Conservation (phyloP, 1,139 yeast species). For the Diutina catenulata region DNA sequence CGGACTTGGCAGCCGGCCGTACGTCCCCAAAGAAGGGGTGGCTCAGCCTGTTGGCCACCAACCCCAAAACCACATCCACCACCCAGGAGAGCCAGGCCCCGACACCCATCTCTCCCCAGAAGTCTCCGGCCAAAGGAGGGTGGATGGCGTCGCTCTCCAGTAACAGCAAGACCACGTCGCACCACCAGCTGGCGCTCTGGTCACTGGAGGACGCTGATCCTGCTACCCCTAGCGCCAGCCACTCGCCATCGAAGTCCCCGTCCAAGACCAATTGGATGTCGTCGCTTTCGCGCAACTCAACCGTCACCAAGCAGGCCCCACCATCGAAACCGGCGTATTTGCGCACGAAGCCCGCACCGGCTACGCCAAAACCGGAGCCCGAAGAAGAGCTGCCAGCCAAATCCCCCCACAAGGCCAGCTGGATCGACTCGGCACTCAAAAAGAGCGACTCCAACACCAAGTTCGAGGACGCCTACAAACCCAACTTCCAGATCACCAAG, state of each 20-base stretch:
- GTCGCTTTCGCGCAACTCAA: not conserved
- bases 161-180: not conserved
- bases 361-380: not conserved
- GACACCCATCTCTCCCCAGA: too few species aligned
- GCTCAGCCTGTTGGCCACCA: too few species aligned
- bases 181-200: too few species aligned
- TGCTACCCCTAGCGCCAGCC: too few species aligned
- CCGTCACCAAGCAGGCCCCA: not conserved
- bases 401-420: slow-evolving; percentile 1
- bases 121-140: too few species aligned
- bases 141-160: slow-evolving; percentile 1
- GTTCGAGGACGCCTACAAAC: not conserved
- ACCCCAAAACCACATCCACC: too few species aligned
- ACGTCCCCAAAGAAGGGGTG: too few species aligned
- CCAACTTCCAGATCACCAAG: slow-evolving; percentile 1
- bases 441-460: not conserved
- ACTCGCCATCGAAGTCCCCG: not conserved
- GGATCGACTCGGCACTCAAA: not conserved
- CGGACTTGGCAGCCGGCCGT: too few species aligned
- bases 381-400: not conserved
- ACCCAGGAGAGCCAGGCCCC: too few species aligned
- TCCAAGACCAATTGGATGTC: slow-evolving; percentile 1
- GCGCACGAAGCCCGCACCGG: not conserved
- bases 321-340: not conserved
- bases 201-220: too few species aligned